Conservation (phyloP, 495 filamentous ascomycete species). For the Hypoxylon lenormandii region DNA sequence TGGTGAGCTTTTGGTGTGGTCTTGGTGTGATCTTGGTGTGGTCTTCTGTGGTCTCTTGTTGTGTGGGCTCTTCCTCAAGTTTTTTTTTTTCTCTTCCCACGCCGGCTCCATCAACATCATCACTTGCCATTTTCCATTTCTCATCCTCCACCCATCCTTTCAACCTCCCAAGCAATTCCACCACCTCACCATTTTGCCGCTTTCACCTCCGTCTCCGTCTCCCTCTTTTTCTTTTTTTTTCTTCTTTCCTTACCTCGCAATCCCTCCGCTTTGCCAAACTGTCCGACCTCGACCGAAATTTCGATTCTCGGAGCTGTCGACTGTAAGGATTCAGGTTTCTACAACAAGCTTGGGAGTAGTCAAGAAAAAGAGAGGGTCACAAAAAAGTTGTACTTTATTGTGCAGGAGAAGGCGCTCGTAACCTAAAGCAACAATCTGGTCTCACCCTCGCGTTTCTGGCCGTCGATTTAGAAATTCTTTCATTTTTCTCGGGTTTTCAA, state of each 20-base stretch:
- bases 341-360: constrained; percentile 24
- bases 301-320: constrained; percentile 26
- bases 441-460: constrained; percentile 12
- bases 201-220: constrained; percentile 44
- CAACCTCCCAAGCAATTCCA: constrained; percentile 47
- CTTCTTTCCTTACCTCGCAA: constrained; percentile 41
- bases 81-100: constrained; percentile 36
- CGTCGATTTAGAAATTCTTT: constrained; percentile 2
- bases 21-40: not conserved
- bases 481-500: constrained; percentile 4
- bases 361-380: constrained; percentile 41
- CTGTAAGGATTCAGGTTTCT: constrained; percentile 40
- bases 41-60: no score
- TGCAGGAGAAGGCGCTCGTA: constrained; percentile 41
- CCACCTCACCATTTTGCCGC: constrained; percentile 38
- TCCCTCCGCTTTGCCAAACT: constrained; percentile 38
- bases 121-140: constrained; percentile 42
- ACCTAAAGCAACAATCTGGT: constrained; percentile 31
- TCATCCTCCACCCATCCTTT: constrained; percentile 46
- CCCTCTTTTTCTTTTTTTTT: constrained; percentile 38
- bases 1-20: no score
- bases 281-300: constrained; percentile 34
- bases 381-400: constrained; percentile 43
- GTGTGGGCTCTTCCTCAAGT: constrained; percentile 37
- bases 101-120: constrained; percentile 44